A percentile compares a stretch with the other conserved stretches of the same genome.
These are phyloP conservation scores for Isatis lusitanica DNA, from an alignment of 441 rosid species.

Conservation along the genomic window DNA sequence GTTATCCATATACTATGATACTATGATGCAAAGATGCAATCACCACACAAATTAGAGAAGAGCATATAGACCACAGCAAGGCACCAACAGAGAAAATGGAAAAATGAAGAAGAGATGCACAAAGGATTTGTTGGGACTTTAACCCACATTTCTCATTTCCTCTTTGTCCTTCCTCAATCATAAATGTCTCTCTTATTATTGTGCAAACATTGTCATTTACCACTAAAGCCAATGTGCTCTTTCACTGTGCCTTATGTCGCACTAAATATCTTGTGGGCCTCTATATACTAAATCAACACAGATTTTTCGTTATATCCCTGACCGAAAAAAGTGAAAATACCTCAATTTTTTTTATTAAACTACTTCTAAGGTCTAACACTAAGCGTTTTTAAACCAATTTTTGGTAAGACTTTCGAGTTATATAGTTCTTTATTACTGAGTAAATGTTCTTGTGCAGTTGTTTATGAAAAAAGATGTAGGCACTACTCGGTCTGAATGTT, in stretches of 20 bases:
- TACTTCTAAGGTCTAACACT: background rate
- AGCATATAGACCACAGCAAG: constrained; percentile 7
- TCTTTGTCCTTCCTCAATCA: constrained; percentile 2
- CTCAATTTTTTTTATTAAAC: background rate
- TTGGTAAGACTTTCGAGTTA: background rate
- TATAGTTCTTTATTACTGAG: too few species aligned
- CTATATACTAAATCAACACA: background rate
- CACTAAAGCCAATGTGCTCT: constrained; percentile 23
- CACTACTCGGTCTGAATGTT: too few species aligned
- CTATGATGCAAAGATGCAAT: constrained; percentile 1
- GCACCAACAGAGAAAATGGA: constrained; percentile 12
- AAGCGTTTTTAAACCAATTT: background rate
- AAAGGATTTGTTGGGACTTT: constrained; percentile 5
- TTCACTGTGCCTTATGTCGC: constrained; percentile 23
- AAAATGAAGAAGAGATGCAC: constrained; percentile 7
- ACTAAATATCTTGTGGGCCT: constrained; percentile 19
- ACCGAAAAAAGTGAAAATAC: background rate
- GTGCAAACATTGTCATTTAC: constrained; percentile 29
- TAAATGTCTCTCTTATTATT: constrained; percentile 17
- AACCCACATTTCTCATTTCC: background rate
- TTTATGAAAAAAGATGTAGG: too few species aligned
- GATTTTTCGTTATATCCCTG: background rate
- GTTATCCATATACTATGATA: background rate
- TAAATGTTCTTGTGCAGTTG: too few species aligned
- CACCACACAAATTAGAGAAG: background rate